Evolutionary conservation across 345 rosid species (phyloP), one percentile per base, ranked within the genome.

Genomic region (Populus tremula): DNA sequence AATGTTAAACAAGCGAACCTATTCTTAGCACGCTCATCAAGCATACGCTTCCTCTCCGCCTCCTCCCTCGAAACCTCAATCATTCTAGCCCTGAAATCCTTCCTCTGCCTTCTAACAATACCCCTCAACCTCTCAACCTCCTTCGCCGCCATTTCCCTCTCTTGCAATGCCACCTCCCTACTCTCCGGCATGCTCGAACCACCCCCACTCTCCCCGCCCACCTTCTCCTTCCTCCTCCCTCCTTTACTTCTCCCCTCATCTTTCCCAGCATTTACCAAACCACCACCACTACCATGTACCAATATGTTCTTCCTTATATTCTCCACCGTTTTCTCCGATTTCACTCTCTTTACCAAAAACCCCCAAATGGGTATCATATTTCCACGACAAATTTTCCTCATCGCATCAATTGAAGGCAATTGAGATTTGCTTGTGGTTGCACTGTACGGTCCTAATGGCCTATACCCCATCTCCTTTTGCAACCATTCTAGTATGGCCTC

Each of bases 21-120:
- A 87, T 90, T 91, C 87, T 91, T 90, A 13, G 96, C 86, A 49
- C 93, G 90, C 79, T 93, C 95, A 31, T 91, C 98, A 66, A 94
- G 91, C 99, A 94, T 91, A 81, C 97, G 86, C 87, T 93, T 94
- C 75, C 99, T 75, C 81, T 94, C 97, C 7, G 97, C 94, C 84
- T 93, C 97, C 87, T 93, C 99, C 84, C 95, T 91, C 0, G 98
- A 88, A 35, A 93, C 88, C 86, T 94, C 99, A 81, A 90, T 74
- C 99, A 94, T 94, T 83, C 92, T 90, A 13, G 98, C 88, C 77
- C 82, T 88, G 84, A 94, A 83, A 78, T 94, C 99, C 84, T 91
- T 94, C 83, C 91, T 89, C 78, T 91, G 95, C 86, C 97, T 87
- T 86, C 89, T 82, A 75, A 93, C 87, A 65, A 89, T 76, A 70